phyloP scores from a whole-genome alignment of 192 early-diverging fungal genomes.

The Mortierella hygrophila region DNA sequence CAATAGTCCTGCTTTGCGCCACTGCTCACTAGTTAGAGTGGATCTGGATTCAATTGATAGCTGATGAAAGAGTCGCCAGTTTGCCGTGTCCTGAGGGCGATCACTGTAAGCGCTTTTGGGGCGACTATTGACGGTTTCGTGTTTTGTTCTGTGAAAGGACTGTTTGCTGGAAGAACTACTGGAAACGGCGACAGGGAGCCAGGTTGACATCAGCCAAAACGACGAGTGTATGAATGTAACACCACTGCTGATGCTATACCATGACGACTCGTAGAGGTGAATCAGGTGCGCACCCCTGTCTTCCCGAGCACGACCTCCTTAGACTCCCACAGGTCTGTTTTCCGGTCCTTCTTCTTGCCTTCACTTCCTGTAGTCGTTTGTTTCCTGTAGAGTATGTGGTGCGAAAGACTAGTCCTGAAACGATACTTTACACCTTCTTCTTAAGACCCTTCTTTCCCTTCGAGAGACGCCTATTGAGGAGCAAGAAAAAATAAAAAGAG shows the following conservation, averaged over 20 bases:
- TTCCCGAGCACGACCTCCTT: not conserved
- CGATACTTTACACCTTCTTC: conserved; percentile 94
- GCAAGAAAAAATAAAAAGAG: not conserved
- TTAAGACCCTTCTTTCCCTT: conserved; percentile 99
- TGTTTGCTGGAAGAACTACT: not conserved
- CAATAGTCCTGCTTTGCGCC: too few relatives aligned
- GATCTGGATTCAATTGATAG: too few relatives aligned
- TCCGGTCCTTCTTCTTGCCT: not conserved
- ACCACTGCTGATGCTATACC: not conserved
- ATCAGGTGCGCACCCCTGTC: not conserved
- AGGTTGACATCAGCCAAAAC: not conserved
- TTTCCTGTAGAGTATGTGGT: not conserved
- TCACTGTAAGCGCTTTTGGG: not conserved
- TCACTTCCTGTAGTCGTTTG: not conserved
- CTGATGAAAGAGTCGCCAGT: too few relatives aligned
- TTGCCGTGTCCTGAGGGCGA: not conserved
- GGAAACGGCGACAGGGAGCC: not conserved
- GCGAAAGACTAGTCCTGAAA: conserved; percentile 3
- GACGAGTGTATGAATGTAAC: not conserved
- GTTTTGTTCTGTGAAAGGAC: not conserved
- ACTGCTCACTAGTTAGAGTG: too few relatives aligned
- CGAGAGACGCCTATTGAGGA: conserved; percentile 84
- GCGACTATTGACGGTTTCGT: not conserved
- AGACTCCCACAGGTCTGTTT: not conserved
- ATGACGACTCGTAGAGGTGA: not conserved